Evolutionary conservation across 2,329 filamentous ascomycete species (phyloP), one percentile per base, ranked within the genome.

Genomic region (Cercospora brassicicola): DNA sequence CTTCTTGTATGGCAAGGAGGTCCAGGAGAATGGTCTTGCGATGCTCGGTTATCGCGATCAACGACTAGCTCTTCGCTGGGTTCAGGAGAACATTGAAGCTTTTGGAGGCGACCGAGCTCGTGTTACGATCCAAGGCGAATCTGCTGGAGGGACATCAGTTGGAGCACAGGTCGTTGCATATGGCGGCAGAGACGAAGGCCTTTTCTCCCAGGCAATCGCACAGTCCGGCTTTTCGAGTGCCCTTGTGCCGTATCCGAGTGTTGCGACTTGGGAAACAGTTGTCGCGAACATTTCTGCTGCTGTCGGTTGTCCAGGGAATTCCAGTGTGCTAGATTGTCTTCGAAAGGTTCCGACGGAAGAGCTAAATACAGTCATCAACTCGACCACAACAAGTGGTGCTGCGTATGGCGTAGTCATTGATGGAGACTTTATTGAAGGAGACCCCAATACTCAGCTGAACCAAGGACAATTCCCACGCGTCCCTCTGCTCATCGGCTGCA

Each of bases 1-100:
- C 0, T 93, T 94, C 78, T 78, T 91, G 26, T 86, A 87, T 18
- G 88, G 84, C 20, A 78, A 78, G 5, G 72, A 85, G 62, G 82
- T 86, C 18, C 81, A 83, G 18, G 83, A 84, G 33, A 84, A 83
- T 59, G 88, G 86, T 0, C 71, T 85, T 51, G 78, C 89, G 62
- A 83, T 82, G 67, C 59, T 72, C 53, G 82, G 81, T 10, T 74
- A 83, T 4, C 74, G 60, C 10, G 70, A 72, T 42, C 70, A 72
- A 31, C 62, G 73, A 11, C 68, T 82, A 68, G 82, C 78, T 0
- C 71, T 84, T 36, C 80, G 79, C 2, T 84, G 82, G 82, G 74
- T 84, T 10, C 73, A 76, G 20, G 70, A 74, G 31, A 73, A 76
- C 56, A 76, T 77, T 18, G 73, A 71, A 20, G 73, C 73, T 7